Conservation (phyloP, 306 rosid species). For the Prinsepia uniflora region DNA sequence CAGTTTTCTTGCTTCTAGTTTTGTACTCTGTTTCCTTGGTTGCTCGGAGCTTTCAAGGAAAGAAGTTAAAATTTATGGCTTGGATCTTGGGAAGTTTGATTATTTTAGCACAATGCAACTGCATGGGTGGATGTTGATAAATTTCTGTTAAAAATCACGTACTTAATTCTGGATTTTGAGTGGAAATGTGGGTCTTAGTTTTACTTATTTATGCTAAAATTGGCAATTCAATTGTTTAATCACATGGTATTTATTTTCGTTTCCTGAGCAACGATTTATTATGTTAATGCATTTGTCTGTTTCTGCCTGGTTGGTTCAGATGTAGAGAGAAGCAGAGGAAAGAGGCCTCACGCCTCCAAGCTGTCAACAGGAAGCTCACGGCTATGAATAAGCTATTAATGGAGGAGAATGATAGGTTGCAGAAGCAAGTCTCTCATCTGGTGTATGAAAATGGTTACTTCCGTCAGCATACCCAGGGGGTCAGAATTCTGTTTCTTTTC, state of each 20-base stretch:
- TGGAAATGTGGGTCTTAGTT: neutral
- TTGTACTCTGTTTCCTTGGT: neutral
- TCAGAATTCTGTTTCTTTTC: constrained; percentile 23
- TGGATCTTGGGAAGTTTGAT: constrained; percentile 7
- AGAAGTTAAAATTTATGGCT: neutral
- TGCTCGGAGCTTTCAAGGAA: neutral
- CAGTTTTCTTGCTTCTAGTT: neutral
- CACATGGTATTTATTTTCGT: neutral
- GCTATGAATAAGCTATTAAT: constrained; percentile 96
- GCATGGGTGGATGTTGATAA: neutral
- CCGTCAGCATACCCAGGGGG: constrained; percentile 86
- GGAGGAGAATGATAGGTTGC: constrained; percentile 99
- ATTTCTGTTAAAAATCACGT: neutral
- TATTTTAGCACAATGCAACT: neutral
- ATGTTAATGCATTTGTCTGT: constrained; percentile 14
- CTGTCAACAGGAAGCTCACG: constrained; percentile 85
- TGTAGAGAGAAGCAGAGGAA: constrained; percentile 98
- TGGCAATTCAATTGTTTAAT: neutral
- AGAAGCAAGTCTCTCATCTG: constrained; percentile 93
- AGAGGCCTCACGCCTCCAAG: constrained; percentile 82
- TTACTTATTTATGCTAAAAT: constrained; percentile 7
- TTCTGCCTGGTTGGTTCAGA: constrained; percentile 40
- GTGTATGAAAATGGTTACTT: constrained; percentile 94
- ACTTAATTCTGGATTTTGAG: neutral
- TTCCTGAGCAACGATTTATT: neutral